Percentiles rank a stretch among this genome's conserved stretches.
Evolutionary conservation across 164 flowering plant species (phyloP).

Genomic region (Chimonanthus salicifolius): DNA sequence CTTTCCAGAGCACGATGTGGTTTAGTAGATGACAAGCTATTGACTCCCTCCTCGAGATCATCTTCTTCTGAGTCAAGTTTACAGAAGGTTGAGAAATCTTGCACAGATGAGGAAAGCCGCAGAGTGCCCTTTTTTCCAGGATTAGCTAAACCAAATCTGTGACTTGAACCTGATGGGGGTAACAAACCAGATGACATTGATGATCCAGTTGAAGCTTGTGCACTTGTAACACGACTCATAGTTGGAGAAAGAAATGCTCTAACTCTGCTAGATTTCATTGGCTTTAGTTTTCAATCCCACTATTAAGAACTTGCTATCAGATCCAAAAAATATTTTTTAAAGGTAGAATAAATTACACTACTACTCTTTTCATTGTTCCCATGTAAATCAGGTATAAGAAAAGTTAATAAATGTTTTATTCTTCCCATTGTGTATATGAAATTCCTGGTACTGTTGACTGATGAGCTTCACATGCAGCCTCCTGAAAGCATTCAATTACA

Average conservation of each 20-base stretch:
- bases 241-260: constrained; percentile 31
- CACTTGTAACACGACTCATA: constrained; percentile 28
- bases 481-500: constrained; percentile 16
- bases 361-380: constrained; percentile 1
- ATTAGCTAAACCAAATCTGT: constrained; percentile 27
- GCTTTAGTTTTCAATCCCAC: background rate
- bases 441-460: background rate
- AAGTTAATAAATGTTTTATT: constrained; percentile 1
- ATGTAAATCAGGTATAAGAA: background rate
- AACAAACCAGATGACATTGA: constrained; percentile 35
- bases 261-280: constrained; percentile 42
- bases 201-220: constrained; percentile 34
- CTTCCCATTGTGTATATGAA: constrained; percentile 4
- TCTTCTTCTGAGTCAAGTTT: constrained; percentile 54
- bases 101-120: constrained; percentile 71
- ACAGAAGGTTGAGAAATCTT: constrained; percentile 65
- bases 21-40: constrained; percentile 22
- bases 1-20: constrained; percentile 33
- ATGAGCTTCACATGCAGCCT: constrained; percentile 7
- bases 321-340: constrained; percentile 8
- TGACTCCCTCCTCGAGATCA: constrained; percentile 19
- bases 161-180: constrained; percentile 28
- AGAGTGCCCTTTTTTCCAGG: constrained; percentile 39
- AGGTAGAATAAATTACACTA: constrained; percentile 2
- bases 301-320: constrained; percentile 6